These are phyloP conservation scores for Erigeron philadelphicus DNA, from an alignment of 140 eudicot genomes.

Conservation along the genomic window DNA sequence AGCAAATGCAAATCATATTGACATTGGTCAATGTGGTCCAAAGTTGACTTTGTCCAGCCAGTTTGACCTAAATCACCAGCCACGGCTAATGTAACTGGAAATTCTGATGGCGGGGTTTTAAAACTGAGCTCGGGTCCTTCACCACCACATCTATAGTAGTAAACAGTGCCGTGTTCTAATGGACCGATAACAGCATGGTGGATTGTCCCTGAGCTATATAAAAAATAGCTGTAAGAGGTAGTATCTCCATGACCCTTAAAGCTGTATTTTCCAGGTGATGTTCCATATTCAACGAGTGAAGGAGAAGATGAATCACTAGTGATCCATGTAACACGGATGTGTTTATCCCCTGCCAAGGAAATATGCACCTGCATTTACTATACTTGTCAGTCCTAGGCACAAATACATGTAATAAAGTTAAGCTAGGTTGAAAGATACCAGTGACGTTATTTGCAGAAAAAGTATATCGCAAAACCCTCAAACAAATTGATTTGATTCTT, in stretches of 20 bases:
- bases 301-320: slow-evolving; percentile 53
- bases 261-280: slow-evolving; percentile 57
- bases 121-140: slow-evolving; percentile 69
- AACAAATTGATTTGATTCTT: neutral
- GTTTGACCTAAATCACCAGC: slow-evolving; percentile 98
- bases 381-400: slow-evolving; percentile 9
- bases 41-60: slow-evolving; percentile 89
- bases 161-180: slow-evolving; percentile 47
- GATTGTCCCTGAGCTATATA: slow-evolving; percentile 72
- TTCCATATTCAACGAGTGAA: slow-evolving; percentile 76
- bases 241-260: slow-evolving; percentile 58
- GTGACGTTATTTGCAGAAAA: neutral
- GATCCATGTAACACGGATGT: slow-evolving; percentile 71
- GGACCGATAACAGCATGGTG: slow-evolving; percentile 95
- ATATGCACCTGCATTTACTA: slow-evolving; percentile 68
- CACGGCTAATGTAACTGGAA: slow-evolving; percentile 79
- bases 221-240: slow-evolving; percentile 52
- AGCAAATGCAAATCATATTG: slow-evolving; percentile 73
- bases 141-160: slow-evolving; percentile 81
- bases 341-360: slow-evolving; percentile 75
- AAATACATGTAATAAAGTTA: neutral
- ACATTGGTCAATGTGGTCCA: slow-evolving; percentile 71
- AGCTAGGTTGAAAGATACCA: neutral
- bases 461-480: neutral
- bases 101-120: slow-evolving; percentile 77